Percentiles rank a stretch among this genome's conserved stretches.
Evolutionary conservation across 139 green algal genomes (phyloP).

Genomic region (Zygnema circumcarinatum): DNA sequence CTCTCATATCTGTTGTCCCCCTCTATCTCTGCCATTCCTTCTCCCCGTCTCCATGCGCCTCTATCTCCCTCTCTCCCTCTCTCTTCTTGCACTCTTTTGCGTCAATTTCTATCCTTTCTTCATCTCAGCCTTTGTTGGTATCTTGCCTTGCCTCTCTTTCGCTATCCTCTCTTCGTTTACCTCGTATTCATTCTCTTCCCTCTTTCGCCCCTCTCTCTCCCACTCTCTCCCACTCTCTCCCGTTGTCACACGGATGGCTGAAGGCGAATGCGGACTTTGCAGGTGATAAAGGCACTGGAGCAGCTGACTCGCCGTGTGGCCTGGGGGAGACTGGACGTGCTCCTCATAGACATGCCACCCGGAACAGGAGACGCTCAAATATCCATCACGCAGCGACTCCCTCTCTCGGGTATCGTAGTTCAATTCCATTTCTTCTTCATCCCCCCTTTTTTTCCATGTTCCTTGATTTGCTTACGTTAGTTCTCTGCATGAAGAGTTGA

Average conservation of each 20-base stretch:
- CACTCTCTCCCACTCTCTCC: too few species aligned
- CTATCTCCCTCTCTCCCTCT: neutral
- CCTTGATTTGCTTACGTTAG: constrained; percentile 21
- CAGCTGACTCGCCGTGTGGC: constrained; percentile 78
- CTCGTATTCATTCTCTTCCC: constrained; percentile 1
- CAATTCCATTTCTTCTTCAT: neutral
- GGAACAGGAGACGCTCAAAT: constrained; percentile 75
- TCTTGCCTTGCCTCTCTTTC: neutral
- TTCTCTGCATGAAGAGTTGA: constrained; percentile 66
- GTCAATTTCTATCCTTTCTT: too few species aligned
- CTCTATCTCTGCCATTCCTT: neutral
- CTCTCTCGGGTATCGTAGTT: constrained; percentile 51
- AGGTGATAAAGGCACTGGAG: constrained; percentile 86
- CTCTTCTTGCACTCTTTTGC: neutral
- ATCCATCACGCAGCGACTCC: constrained; percentile 56
- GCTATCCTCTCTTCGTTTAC: neutral
- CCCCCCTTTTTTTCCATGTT: constrained; percentile 28
- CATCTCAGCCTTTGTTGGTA: too few species aligned
- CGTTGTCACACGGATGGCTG: too few species aligned
- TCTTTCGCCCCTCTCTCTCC: too few species aligned
- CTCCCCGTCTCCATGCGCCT: neutral
- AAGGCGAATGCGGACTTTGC: too few species aligned
- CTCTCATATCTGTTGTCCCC: neutral
- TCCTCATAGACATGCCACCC: constrained; percentile 94
- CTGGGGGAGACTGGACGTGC: constrained; percentile 84